phyloP scores from a whole-genome alignment of 768 basidiomycete species.

The Lactifluus hygrophoroides region DNA sequence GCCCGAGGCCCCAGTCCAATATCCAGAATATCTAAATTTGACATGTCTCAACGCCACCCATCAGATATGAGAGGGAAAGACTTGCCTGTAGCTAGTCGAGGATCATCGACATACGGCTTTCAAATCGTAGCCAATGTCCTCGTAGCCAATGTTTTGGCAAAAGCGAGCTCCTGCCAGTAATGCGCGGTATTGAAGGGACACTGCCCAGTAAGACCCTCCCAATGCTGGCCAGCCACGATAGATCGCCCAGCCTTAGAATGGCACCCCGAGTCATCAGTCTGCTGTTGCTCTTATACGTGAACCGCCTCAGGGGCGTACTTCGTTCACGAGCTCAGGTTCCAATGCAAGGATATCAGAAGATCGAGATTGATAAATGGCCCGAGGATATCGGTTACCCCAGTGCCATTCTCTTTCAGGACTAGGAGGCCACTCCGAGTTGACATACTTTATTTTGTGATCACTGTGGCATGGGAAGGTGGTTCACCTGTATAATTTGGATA shows the following conservation, averaged over 20 bases:
- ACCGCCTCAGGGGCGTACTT: too few relatives aligned
- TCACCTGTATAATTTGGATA: not conserved
- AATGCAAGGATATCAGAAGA: constrained; percentile 6
- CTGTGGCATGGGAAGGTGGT: constrained; percentile 2
- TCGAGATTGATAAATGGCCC: too few relatives aligned
- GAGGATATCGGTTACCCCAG: too few relatives aligned
- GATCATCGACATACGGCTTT: constrained; percentile 1
- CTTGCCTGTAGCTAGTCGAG: constrained; percentile 16
- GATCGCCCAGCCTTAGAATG: too few relatives aligned
- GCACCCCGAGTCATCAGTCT: too few relatives aligned
- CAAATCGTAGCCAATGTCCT: not conserved
- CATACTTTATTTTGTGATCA: constrained; percentile 13
- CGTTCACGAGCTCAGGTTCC: constrained; percentile 16
- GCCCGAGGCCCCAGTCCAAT: too few relatives aligned
- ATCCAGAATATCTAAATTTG: too few relatives aligned
- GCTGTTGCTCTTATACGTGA: too few relatives aligned
- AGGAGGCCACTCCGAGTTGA: too few relatives aligned
- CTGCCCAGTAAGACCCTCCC: constrained; percentile 14
- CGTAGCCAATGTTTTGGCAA: constrained; percentile 1
- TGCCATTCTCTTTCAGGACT: too few relatives aligned
- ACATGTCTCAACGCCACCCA: too few relatives aligned
- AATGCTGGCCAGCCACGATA: constrained; percentile 10
- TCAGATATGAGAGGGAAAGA: too few relatives aligned
- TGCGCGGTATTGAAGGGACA: constrained; percentile 8
- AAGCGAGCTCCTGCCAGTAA: constrained; percentile 7